These are phyloP conservation scores for Coemansia sp. DNA, from an alignment of 192 early-diverging fungal genomes.

Conservation along the genomic window DNA sequence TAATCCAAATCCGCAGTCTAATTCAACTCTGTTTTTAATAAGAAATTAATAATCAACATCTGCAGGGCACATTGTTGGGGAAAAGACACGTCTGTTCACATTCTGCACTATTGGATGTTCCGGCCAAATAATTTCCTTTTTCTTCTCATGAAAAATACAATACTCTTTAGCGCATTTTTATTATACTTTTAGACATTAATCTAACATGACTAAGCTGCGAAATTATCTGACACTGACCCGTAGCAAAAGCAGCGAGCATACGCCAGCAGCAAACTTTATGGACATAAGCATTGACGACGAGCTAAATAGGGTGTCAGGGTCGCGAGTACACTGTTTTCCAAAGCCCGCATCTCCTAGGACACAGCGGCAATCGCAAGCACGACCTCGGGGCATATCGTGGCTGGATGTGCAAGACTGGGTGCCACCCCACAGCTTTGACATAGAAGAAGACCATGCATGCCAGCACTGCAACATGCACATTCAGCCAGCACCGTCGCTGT, in stretches of 20 bases:
- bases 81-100: background rate
- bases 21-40: conserved; percentile 1
- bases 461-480: conserved; percentile 44
- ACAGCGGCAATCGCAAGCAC: conserved; percentile 1
- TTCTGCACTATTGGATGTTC: background rate
- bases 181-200: background rate
- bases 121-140: background rate
- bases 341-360: background rate
- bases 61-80: background rate
- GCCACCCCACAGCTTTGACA: background rate
- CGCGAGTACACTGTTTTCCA: background rate
- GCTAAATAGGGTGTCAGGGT: background rate
- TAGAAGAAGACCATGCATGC: conserved; percentile 9
- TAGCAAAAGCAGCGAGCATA: background rate
- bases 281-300: conserved; percentile 23
- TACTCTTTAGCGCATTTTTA: background rate
- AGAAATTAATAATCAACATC: background rate
- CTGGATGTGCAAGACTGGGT: conserved; percentile 19
- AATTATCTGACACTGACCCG: background rate
- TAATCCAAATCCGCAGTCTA: background rate
- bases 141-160: conserved; percentile 3
- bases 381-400: conserved; percentile 36
- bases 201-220: background rate
- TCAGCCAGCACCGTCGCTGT: conserved; percentile 20
- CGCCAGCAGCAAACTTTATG: conserved; percentile 33